Conservation (phyloP, 805 yeast species). For the Saccharomycopsis oosterbeekiorum region DNA sequence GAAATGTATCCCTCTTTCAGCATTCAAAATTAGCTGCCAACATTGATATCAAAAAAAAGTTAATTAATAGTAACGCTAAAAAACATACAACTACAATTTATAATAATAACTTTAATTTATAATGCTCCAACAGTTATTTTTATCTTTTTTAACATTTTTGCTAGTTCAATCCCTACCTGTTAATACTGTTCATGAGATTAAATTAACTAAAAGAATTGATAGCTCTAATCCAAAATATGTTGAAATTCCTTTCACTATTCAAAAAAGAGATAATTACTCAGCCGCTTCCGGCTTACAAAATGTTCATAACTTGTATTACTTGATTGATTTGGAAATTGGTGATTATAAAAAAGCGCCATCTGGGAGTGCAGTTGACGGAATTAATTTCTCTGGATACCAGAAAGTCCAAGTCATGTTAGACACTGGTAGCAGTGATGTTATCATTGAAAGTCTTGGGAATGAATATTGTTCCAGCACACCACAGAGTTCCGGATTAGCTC, state of each 20-base stretch:
- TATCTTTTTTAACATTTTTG: background rate
- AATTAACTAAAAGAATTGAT: background rate
- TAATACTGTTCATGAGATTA: background rate
- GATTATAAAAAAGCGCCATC: background rate
- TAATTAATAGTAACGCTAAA: background rate
- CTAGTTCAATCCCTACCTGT: background rate
- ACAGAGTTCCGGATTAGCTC: background rate
- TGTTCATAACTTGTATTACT: background rate
- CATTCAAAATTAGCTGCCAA: background rate
- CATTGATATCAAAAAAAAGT: background rate
- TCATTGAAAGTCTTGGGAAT: conserved; percentile 44
- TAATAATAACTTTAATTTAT: background rate
- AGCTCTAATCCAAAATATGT: background rate
- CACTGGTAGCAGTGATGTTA: conserved; percentile 67
- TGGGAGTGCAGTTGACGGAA: background rate
- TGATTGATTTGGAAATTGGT: conserved; percentile 1
- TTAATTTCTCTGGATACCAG: conserved; percentile 40
- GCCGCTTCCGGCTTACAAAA: background rate
- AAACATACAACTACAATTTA: background rate
- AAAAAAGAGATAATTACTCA: background rate
- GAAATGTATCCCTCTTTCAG: background rate
- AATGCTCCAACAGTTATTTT: background rate
- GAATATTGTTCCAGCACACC: conserved; percentile 31
- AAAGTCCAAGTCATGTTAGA: conserved; percentile 49
- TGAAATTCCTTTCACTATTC: background rate